phyloP scores from a whole-genome alignment of 2,329 filamentous ascomycete genomes.

The Fusarium devonianum region DNA sequence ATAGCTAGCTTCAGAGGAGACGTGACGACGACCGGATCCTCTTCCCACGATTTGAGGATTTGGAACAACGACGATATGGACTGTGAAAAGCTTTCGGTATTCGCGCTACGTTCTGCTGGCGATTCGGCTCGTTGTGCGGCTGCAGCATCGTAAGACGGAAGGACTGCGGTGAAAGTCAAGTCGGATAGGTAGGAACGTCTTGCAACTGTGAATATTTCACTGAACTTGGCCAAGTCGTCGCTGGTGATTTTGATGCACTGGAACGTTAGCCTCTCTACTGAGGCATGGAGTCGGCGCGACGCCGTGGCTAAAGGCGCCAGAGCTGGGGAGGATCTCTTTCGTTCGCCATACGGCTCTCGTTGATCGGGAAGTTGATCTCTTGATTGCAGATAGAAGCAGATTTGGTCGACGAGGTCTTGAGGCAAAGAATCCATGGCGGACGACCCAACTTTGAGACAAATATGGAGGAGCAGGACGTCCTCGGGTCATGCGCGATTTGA shows the following conservation, averaged over 20 bases:
- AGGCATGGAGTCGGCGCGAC: neutral
- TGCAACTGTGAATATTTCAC: neutral
- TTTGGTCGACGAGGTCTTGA: conserved; percentile 10
- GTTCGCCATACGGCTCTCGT: neutral
- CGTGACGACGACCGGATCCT: neutral
- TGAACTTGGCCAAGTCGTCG: conserved; percentile 7
- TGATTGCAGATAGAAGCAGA: conserved; percentile 1
- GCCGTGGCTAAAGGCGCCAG: conserved; percentile 6
- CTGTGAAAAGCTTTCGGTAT: conserved; percentile 8
- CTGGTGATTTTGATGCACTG: conserved; percentile 5
- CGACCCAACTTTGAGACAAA: no score
- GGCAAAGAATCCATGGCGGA: conserved; percentile 4
- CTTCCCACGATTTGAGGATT: conserved; percentile 7
- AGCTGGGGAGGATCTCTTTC: no score
- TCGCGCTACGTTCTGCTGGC: conserved; percentile 6
- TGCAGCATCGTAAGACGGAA: conserved; percentile 1
- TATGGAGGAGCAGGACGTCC: no score
- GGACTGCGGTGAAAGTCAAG: conserved; percentile 5
- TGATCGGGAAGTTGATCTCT: neutral
- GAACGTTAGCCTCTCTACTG: conserved; percentile 15
- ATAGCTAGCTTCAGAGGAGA: conserved; percentile 3
- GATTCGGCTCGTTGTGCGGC: conserved; percentile 7
- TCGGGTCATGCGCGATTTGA: no score
- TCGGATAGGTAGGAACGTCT: neutral
- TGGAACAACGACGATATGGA: neutral